Evolutionary conservation across 257 asterid species (phyloP).

Genomic region (Lavandula angustifolia): DNA sequence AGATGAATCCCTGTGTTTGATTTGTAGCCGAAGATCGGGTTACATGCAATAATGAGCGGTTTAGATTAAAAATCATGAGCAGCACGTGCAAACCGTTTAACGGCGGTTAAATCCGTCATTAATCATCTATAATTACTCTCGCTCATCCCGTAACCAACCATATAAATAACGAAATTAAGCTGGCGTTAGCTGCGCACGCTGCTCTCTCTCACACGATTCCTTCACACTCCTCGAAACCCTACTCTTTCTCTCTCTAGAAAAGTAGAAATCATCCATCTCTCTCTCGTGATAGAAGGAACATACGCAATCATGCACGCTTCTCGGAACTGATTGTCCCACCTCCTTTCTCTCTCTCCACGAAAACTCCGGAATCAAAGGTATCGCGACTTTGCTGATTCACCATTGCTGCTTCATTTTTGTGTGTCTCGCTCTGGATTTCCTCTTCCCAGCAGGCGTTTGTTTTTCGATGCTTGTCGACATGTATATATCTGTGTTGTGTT

Average conservation of each 20-base stretch:
- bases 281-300: neutral
- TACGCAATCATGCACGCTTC: slow-evolving; percentile 38
- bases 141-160: neutral
- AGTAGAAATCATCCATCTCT: neutral
- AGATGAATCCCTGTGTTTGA: too few species aligned
- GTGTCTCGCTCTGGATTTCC: slow-evolving; percentile 31
- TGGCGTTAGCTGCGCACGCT: neutral
- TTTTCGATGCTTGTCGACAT: slow-evolving; percentile 38
- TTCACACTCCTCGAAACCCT: neutral
- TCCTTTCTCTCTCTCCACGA: slow-evolving; percentile 1
- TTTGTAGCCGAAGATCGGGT: too few species aligned
- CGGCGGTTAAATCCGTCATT: too few species aligned
- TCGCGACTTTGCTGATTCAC: slow-evolving; percentile 30
- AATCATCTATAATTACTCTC: too few species aligned
- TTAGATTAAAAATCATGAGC: neutral
- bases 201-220: neutral
- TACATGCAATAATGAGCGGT: too few species aligned
- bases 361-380: slow-evolving; percentile 40
- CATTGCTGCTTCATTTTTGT: slow-evolving; percentile 27
- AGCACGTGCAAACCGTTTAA: neutral
- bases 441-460: slow-evolving; percentile 9
- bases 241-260: neutral
- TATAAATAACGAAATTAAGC: neutral
- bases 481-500: slow-evolving; percentile 1
- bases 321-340: slow-evolving; percentile 44